Conservation (phyloP, 2,329 filamentous ascomycete genomes). For the Aspergillus fructus region DNA sequence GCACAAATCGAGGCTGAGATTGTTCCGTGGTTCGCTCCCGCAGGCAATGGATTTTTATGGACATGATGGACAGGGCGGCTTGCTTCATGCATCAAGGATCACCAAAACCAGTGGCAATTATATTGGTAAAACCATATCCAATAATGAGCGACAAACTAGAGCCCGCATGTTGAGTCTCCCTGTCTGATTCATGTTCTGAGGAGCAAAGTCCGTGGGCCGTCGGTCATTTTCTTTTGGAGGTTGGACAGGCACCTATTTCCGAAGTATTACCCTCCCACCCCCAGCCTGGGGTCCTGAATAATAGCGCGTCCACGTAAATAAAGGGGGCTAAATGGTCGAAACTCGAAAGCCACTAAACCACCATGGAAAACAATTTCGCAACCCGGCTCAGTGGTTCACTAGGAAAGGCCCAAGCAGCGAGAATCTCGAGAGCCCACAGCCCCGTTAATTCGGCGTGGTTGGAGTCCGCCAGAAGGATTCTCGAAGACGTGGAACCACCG, state of each 20-base stretch:
- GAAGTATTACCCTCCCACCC: background rate
- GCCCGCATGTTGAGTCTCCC: background rate
- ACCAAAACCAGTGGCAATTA: background rate
- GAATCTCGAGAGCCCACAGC: background rate
- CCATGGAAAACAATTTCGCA: background rate
- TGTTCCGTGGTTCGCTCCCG: slow-evolving; percentile 24
- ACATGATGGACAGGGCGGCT: background rate
- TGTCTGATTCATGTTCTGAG: background rate
- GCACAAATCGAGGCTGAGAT: background rate
- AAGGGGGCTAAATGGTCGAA: background rate
- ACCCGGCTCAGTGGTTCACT: slow-evolving; percentile 1
- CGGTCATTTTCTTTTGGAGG: too few species aligned
- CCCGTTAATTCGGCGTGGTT: background rate
- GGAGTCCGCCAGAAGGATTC: slow-evolving; percentile 13
- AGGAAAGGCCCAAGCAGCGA: background rate
- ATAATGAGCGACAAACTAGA: background rate
- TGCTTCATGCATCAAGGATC: background rate
- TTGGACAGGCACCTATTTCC: background rate
- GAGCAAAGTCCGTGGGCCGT: background rate
- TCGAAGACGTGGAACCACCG: slow-evolving; percentile 6
- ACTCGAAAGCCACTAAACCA: background rate
- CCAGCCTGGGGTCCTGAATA: background rate
- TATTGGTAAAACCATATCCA: background rate
- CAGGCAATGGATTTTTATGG: background rate
- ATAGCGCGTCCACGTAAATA: background rate